Evolutionary conservation across 805 yeast genomes (phyloP).

Genomic region (Cyberlindnera galapagoensis): DNA sequence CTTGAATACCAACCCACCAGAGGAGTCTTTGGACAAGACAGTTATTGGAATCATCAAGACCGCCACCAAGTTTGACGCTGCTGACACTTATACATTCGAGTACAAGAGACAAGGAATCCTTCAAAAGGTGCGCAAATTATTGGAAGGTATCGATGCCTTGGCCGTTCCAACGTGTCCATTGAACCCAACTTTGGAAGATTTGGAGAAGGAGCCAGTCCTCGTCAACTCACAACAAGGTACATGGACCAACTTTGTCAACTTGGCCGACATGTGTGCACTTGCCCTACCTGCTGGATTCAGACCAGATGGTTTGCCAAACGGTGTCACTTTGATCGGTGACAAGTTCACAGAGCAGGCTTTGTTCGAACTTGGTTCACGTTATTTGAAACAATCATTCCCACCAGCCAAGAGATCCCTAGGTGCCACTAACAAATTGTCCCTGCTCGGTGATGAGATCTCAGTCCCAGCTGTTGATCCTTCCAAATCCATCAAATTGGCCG

Average conservation of each 20-base stretch:
- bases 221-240: conserved; percentile 93
- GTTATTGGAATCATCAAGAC: conserved; percentile 69
- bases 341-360: conserved; percentile 87
- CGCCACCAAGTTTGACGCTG: conserved; percentile 75
- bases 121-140: conserved; percentile 49
- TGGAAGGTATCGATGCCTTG: conserved; percentile 63
- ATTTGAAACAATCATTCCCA: conserved; percentile 43
- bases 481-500: conserved; percentile 54
- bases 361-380: conserved; percentile 73
- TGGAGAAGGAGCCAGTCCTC: conserved; percentile 68
- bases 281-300: conserved; percentile 91
- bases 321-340: conserved; percentile 77
- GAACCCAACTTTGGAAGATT: conserved; percentile 73
- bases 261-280: conserved; percentile 88
- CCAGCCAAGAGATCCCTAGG: conserved; percentile 53
- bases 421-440: conserved; percentile 29
- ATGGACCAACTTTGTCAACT: conserved; percentile 95
- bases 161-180: conserved; percentile 93
- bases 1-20: conserved; percentile 64
- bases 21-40: conserved; percentile 71
- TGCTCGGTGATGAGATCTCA: conserved; percentile 38
- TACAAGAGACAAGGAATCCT: conserved; percentile 80
- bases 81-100: conserved; percentile 78
- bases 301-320: conserved; percentile 82
- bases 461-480: conserved; percentile 36